phyloP scores from a whole-genome alignment of 179 eudicot species.

The Beta lomatogona region DNA sequence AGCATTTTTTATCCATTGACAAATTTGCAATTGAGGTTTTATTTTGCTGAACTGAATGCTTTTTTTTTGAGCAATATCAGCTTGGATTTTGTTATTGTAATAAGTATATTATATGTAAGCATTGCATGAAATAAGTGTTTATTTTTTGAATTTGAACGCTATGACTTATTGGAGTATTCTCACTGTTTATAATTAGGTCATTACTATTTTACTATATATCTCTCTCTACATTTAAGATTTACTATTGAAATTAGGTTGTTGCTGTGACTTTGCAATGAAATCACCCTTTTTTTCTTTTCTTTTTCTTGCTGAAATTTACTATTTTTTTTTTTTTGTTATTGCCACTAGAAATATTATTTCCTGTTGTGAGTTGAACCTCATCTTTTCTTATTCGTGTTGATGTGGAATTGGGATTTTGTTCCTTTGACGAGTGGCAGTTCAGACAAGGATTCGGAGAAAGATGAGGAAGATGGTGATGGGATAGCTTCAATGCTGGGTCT shows the following conservation, averaged over 20 bases:
- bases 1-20: background rate
- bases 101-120: background rate
- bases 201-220: background rate
- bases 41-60: background rate
- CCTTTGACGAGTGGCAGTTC: slow-evolving; percentile 47
- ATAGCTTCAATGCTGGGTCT: slow-evolving; percentile 85
- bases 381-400: background rate
- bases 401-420: background rate
- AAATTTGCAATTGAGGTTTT: background rate
- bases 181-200: background rate
- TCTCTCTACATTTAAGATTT: background rate
- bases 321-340: background rate
- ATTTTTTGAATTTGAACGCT: background rate
- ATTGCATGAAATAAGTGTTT: background rate
- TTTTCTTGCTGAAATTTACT: background rate
- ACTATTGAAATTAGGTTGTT: background rate
- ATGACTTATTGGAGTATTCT: background rate
- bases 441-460: slow-evolving; percentile 88
- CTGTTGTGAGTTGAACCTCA: background rate
- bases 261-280: background rate
- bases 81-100: background rate
- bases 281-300: background rate
- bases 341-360: background rate
- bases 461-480: slow-evolving; percentile 72
- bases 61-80: background rate